Evolutionary conservation across 805 yeast genomes (phyloP), one percentile per base, ranked within the genome.

Genomic region (Metschnikowia baotianmanensis): DNA sequence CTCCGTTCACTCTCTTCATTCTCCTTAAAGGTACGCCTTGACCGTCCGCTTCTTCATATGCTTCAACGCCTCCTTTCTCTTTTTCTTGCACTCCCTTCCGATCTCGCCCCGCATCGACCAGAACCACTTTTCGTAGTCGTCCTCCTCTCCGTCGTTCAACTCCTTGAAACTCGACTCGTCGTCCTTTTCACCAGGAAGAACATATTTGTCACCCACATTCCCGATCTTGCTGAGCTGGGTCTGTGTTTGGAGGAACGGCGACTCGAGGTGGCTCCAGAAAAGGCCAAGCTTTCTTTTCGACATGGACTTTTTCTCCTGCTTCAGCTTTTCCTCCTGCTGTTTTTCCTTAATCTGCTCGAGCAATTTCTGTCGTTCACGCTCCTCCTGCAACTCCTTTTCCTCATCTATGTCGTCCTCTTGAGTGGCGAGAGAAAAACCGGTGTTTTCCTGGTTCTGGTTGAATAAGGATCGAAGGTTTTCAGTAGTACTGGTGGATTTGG

Each of bases 181-280:
- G 1, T 40, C 50, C 9, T 54, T 58, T 39, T 64, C 71, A 3
- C 72, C 73, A 1, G 74, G 74, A 32, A 69, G 57, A 22, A 46
- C 51, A 15, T 62, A 45, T 7, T 57, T 65, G 26, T 58, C 63
- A 12, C 50, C 54, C 2, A 44, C 45, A n/a, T 59, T 54, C 6
- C 75, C 69, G 25, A 84, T 51, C 53, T 80, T 83, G 43, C 76
- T 77, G 34, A 88, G 59, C 58, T 86, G 96, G 0, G 96, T 73
- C 63, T 90, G 98, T 0, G 96, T 82, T 36, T 77, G 78, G 48
- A 91, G 67, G 63, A 87, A 91, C 1, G 96, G 96, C 1, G 97
- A 90, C 15, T 84, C 84, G 10, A 72, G 66, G 58, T 91, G 97
- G 2, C 83, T 67, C 74, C 95, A 91, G 61, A 91, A 90, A 25